Percentiles rank a stretch among this genome's conserved stretches.
These are phyloP conservation scores for Aspergillus calidoustus DNA, from an alignment of 2,329 filamentous ascomycete species.

Conservation along the genomic window DNA sequence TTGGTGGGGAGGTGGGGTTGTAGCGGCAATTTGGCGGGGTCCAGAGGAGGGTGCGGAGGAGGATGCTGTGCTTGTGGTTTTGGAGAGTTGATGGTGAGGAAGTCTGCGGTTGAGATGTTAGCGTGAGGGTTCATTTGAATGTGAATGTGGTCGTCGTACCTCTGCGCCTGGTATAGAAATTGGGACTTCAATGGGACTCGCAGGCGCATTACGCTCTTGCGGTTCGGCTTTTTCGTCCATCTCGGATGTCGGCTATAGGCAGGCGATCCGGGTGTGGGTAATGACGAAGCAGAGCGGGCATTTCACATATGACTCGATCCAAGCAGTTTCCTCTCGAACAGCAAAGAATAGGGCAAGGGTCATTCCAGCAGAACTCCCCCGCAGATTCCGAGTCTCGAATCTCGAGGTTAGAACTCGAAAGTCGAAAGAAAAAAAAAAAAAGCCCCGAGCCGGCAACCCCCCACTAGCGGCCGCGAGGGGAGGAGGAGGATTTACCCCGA, in stretches of 20 bases:
- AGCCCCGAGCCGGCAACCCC: background rate
- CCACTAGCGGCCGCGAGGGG: background rate
- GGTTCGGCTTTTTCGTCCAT: slow-evolving; percentile 8
- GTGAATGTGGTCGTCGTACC: background rate
- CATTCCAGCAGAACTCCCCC: background rate
- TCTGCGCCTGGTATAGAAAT: background rate
- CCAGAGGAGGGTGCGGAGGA: slow-evolving; percentile 53
- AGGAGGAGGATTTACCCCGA: background rate
- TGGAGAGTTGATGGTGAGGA: background rate
- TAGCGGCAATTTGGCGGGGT: slow-evolving; percentile 71
- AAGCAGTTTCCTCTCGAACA: background rate
- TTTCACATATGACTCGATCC: background rate
- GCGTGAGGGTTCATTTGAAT: background rate
- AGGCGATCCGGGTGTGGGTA: too few relatives aligned
- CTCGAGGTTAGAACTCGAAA: too few relatives aligned
- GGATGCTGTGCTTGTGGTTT: background rate
- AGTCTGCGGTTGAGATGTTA: background rate
- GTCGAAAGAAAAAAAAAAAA: background rate
- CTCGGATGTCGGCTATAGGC: background rate
- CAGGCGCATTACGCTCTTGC: background rate
- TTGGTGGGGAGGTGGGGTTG: slow-evolving; percentile 67
- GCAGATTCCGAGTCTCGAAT: background rate
- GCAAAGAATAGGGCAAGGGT: background rate
- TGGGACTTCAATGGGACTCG: background rate
- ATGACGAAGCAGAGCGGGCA: background rate